Conservation (phyloP, 768 basidiomycete species). For the Phlegmacium glaucopus region DNA sequence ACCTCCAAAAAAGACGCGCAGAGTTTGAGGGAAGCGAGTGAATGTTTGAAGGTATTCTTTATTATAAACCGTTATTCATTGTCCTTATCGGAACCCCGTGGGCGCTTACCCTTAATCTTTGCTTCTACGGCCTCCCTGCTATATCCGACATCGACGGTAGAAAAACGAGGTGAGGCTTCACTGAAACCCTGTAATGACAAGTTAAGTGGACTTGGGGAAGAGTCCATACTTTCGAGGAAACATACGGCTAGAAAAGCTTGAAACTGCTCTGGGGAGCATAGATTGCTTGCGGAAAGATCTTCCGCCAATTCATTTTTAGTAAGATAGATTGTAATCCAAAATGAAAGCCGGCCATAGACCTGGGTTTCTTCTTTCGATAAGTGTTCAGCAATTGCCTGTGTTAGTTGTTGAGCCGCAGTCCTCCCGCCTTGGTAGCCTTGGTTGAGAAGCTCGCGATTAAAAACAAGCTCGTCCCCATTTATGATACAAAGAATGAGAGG, state of each 20-base stretch:
- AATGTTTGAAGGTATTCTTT: slow-evolving; percentile 71
- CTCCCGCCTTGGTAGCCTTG: slow-evolving; percentile 68
- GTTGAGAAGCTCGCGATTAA: slow-evolving; percentile 52
- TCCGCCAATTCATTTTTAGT: slow-evolving; percentile 57
- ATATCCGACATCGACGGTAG: slow-evolving; percentile 64
- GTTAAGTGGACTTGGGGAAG: neutral
- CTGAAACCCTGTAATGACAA: slow-evolving; percentile 53
- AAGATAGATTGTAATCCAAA: slow-evolving; percentile 73
- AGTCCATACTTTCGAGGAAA: slow-evolving; percentile 3
- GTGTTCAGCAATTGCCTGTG: slow-evolving; percentile 66
- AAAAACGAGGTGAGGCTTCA: slow-evolving; percentile 69
- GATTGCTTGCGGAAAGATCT: slow-evolving; percentile 44
- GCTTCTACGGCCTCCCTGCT: slow-evolving; percentile 57
- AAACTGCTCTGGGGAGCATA: slow-evolving; percentile 64
- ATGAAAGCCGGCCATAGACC: slow-evolving; percentile 61
- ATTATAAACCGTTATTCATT: neutral
- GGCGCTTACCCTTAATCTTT: slow-evolving; percentile 66
- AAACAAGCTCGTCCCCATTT: slow-evolving; percentile 70
- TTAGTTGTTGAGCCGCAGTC: slow-evolving; percentile 60
- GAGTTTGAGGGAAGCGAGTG: slow-evolving; percentile 68
- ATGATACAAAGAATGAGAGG: slow-evolving; percentile 73
- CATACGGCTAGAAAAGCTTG: slow-evolving; percentile 60
- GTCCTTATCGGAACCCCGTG: neutral
- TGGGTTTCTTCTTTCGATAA: slow-evolving; percentile 60
- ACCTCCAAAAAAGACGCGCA: slow-evolving; percentile 74